Evolutionary conservation across 345 rosid species (phyloP), one percentile per base, ranked within the genome.

Genomic region (Acer negundo): DNA sequence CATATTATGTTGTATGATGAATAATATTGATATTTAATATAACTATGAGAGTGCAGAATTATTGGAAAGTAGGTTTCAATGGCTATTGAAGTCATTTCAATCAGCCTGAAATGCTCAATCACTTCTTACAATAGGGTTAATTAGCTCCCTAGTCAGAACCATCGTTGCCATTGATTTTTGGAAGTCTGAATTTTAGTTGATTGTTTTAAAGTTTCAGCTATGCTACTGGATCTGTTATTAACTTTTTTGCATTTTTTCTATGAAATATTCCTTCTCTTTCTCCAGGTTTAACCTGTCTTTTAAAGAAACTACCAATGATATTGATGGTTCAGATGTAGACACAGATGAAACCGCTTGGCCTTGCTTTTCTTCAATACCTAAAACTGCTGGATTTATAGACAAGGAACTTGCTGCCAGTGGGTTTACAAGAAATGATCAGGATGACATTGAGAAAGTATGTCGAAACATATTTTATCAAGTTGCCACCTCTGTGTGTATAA

Each of bases 401-500:
- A 88, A 83, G 83, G 95, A 91, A 78, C 95, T 96, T 80, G 91
- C 94, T 84, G 98, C 99, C 62, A 94, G 97, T 83, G 98, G 98
- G 28, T 96, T 92, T 83, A 86, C 95, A 7, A 84, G 87, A 83
- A 94, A 91, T 83, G 97, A 91, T 76, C 97, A 94, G 87, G 92
- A 85, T 67, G 93, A 88, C 79, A 92, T 96, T 53, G 92, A 89
- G 76, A 88, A 73, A 82, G 97, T 95, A 87, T 70, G 87, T 75
- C 69, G 82, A 78, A 78, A 55, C 77, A 53, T 72, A 26, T 68
- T 65, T 67, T 64, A 35, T 72, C 24, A 46, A 56, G 28, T 61
- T 72, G 7, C 12, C 40, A 16, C 49, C 67, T 28, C 8, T 71
- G 6, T 20, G 24, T 69, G 42, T 28, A 44, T 31, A 15, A 17